Conservation (phyloP, 768 basidiomycete species). For the Boletales sp. region DNA sequence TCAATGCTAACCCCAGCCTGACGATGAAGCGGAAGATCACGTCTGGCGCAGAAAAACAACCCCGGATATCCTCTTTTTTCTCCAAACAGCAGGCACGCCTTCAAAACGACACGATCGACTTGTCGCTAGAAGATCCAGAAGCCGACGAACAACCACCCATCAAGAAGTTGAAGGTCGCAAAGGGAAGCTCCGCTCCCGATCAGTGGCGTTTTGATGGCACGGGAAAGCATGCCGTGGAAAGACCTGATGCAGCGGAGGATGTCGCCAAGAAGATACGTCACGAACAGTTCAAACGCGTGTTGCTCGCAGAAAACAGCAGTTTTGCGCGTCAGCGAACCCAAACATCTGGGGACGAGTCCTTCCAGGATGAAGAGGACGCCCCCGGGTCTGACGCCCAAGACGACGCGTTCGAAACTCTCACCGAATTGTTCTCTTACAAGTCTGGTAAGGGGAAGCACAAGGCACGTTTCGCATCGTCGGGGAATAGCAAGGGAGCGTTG, state of each 20-base stretch:
- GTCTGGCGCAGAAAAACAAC: slow-evolving; percentile 23
- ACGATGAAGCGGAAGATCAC: slow-evolving; percentile 20
- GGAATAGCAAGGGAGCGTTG: slow-evolving; percentile 32
- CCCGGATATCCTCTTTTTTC: slow-evolving; percentile 44
- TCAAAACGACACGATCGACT: slow-evolving; percentile 43
- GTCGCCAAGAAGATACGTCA: slow-evolving; percentile 45
- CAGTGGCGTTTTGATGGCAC: slow-evolving; percentile 45
- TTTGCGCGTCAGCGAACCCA: slow-evolving; percentile 27
- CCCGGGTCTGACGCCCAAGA: slow-evolving; percentile 42
- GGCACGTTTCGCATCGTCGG: slow-evolving; percentile 23
- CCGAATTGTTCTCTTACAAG: slow-evolving; percentile 43
- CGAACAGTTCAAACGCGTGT: slow-evolving; percentile 50
- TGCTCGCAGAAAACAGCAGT: slow-evolving; percentile 44
- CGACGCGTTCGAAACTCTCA: slow-evolving; percentile 44
- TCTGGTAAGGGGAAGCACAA: slow-evolving; percentile 36
- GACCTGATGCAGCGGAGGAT: slow-evolving; percentile 21
- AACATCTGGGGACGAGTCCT: slow-evolving; percentile 21
- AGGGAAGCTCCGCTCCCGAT: slow-evolving; percentile 24
- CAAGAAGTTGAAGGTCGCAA: slow-evolving; percentile 27
- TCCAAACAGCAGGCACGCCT: slow-evolving; percentile 12
- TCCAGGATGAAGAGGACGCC: slow-evolving; percentile 23
- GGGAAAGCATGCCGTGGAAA: not conserved
- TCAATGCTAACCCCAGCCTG: not conserved
- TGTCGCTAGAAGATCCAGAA: slow-evolving; percentile 44
- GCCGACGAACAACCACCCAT: slow-evolving; percentile 21